Conservation (phyloP, 2,329 filamentous ascomycete genomes). For the Lachnellula arida region DNA sequence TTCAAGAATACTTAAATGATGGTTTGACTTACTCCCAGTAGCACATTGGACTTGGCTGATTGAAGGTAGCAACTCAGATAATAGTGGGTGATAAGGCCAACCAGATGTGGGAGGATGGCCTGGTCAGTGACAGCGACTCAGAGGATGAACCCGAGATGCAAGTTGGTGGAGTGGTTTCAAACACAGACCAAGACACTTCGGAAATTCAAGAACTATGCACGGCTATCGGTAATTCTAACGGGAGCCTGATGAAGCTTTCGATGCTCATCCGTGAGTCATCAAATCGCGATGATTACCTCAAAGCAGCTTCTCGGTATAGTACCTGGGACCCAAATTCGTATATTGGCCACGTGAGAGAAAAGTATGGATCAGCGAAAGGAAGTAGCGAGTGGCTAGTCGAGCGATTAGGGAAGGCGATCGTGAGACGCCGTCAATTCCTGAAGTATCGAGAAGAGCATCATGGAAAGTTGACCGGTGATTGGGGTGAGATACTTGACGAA, state of each 20-base stretch:
- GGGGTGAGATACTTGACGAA: slow-evolving; percentile 10
- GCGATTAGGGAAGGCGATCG: slow-evolving; percentile 30
- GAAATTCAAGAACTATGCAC: slow-evolving; percentile 21
- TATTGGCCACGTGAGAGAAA: slow-evolving; percentile 24
- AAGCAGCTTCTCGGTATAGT: slow-evolving; percentile 21
- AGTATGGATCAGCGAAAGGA: slow-evolving; percentile 14
- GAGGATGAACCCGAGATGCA: slow-evolving; percentile 7
- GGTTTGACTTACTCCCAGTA: slow-evolving; percentile 3
- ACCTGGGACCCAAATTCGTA: slow-evolving; percentile 12
- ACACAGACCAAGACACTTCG: slow-evolving; percentile 11
- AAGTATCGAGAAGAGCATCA: slow-evolving; percentile 30
- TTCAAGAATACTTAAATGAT: slow-evolving; percentile 17
- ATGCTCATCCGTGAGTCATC: slow-evolving; percentile 23
- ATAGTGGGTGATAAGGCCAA: slow-evolving; percentile 15
- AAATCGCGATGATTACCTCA: slow-evolving; percentile 23
- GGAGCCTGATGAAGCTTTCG: slow-evolving; percentile 23
- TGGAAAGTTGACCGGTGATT: slow-evolving; percentile 17
- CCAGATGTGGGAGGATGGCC: slow-evolving; percentile 15
- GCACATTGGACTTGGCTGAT: not conserved
- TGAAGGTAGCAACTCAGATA: slow-evolving; percentile 13
- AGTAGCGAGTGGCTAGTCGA: slow-evolving; percentile 19
- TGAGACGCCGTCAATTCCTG: slow-evolving; percentile 30
- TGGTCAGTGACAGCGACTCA: slow-evolving; percentile 15
- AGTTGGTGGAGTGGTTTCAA: not conserved
- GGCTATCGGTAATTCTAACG: slow-evolving; percentile 18